These are phyloP conservation scores for Jasminum sambac DNA, from an alignment of 257 asterid genomes.

Conservation along the genomic window DNA sequence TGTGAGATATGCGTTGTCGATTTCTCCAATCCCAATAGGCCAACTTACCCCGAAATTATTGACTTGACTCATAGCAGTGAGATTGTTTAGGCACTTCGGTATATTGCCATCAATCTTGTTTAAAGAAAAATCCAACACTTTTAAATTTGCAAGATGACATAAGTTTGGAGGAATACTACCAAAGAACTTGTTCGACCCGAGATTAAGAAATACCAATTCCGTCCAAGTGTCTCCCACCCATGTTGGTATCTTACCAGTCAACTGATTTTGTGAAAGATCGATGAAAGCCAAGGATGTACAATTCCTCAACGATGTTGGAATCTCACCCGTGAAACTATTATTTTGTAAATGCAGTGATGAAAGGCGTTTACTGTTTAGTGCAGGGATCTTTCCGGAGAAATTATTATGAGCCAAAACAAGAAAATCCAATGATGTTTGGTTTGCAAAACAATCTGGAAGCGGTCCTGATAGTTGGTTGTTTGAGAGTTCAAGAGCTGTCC, in stretches of 20 bases:
- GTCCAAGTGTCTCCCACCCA: slow-evolving; percentile 1
- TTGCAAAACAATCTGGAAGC: slow-evolving; percentile 26
- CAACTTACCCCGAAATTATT: too few relatives aligned
- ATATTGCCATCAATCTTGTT: slow-evolving; percentile 7
- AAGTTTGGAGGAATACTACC: slow-evolving; percentile 7
- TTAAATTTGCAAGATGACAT: slow-evolving; percentile 1
- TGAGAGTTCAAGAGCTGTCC: slow-evolving; percentile 26
- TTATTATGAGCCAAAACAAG: slow-evolving; percentile 22
- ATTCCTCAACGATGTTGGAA: slow-evolving; percentile 10
- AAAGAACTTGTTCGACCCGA: slow-evolving; percentile 5
- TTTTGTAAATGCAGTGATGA: slow-evolving; percentile 6
- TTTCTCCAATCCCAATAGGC: background rate
- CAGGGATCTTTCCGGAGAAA: slow-evolving; percentile 15
- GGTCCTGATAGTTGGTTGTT: slow-evolving; percentile 22
- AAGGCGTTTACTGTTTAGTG: background rate
- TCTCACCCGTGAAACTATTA: slow-evolving; percentile 16
- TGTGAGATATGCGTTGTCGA: slow-evolving; percentile 24
- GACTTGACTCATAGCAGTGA: background rate
- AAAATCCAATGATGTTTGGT: background rate
- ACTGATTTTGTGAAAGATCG: slow-evolving; percentile 16
- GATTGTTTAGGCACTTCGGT: slow-evolving; percentile 10
- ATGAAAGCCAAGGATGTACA: background rate
- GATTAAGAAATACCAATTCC: background rate
- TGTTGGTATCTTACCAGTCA: background rate
- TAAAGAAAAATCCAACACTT: slow-evolving; percentile 9